Evolutionary conservation across 345 rosid genomes (phyloP).

Genomic region (Syzygium aqueum): DNA sequence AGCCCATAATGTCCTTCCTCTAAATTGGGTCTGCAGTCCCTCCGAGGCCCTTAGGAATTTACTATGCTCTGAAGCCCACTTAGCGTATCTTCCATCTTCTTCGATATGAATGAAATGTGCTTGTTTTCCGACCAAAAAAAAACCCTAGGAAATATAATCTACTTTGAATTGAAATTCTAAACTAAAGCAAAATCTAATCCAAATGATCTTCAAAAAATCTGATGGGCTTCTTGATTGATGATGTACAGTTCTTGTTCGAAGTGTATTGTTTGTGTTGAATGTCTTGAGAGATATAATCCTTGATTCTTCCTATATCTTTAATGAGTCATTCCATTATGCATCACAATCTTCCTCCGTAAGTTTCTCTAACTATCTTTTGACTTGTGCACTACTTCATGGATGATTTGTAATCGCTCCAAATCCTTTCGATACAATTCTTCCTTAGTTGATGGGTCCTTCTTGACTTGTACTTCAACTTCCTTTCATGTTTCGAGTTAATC

Average conservation of each 20-base stretch:
- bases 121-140: too few species aligned
- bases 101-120: too few species aligned
- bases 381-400: background rate
- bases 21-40: too few species aligned
- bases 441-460: background rate
- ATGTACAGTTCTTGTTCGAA: background rate
- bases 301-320: background rate
- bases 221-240: background rate
- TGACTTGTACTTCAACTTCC: background rate
- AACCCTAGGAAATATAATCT: background rate
- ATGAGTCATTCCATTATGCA: background rate
- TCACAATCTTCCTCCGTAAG: background rate
- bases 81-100: too few species aligned
- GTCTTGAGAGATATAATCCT: background rate
- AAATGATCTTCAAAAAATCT: background rate
- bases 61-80: too few species aligned
- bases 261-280: background rate
- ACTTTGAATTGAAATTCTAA: background rate
- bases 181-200: background rate
- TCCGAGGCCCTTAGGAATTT: too few species aligned
- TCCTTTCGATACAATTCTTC: background rate
- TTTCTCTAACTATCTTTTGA: background rate
- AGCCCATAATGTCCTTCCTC: too few species aligned
- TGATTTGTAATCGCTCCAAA: background rate
- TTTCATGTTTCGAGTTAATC: background rate